phyloP scores from a whole-genome alignment of 2,329 filamentous ascomycete genomes.

The Metarhizium brunneum region DNA sequence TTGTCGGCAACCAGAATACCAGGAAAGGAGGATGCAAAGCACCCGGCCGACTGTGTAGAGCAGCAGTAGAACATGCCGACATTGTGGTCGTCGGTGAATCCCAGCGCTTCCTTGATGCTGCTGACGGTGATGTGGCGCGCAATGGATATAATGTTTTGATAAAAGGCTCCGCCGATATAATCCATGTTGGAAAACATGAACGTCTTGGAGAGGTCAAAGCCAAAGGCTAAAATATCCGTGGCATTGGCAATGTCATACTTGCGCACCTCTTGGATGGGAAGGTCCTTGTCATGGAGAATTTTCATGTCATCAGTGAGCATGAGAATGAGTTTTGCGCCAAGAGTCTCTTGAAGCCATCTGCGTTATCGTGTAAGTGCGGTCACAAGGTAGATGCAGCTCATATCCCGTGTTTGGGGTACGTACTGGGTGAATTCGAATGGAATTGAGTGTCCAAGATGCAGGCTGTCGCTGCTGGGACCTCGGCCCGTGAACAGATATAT shows the following conservation, averaged over 20 bases:
- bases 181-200: constrained; percentile 81
- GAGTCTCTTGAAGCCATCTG: constrained; percentile 87
- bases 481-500: constrained; percentile 79
- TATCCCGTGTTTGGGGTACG: not conserved
- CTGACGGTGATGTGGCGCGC: constrained; percentile 33
- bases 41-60: not conserved
- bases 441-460: constrained; percentile 56
- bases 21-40: not conserved
- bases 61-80: not conserved
- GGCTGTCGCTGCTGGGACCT: constrained; percentile 76
- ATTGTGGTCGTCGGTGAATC: not conserved
- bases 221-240: constrained; percentile 63
- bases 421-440: constrained; percentile 27
- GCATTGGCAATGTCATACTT: constrained; percentile 54
- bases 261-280: no score
- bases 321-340: constrained; percentile 86
- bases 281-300: no score
- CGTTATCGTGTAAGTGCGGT: constrained; percentile 18
- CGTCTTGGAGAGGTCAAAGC: constrained; percentile 80
- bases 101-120: not conserved
- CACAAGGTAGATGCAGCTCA: no score
- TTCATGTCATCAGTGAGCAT: constrained; percentile 68
- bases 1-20: constrained; percentile 18
- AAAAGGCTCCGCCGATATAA: constrained; percentile 59
- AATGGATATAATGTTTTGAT: constrained; percentile 52